phyloP scores from a whole-genome alignment of 2,329 filamentous ascomycete genomes.

The Hymenoscyphus fraxineus region DNA sequence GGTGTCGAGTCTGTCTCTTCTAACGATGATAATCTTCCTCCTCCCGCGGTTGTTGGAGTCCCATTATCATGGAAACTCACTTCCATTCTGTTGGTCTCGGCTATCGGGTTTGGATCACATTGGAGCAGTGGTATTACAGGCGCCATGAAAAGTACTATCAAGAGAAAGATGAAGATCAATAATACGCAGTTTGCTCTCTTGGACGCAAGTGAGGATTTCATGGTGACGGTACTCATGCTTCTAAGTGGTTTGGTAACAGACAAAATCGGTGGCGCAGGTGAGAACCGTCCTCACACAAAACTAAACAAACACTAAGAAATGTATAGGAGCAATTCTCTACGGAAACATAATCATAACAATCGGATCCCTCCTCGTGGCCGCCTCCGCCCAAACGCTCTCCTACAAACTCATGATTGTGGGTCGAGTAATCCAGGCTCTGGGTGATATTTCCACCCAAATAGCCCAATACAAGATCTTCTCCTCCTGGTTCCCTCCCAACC shows the following conservation, averaged over 20 bases:
- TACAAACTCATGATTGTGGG: slow-evolving; percentile 60
- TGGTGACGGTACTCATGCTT: slow-evolving; percentile 54
- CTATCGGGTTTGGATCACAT: slow-evolving; percentile 56
- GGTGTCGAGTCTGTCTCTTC: not conserved
- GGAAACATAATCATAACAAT: slow-evolving; percentile 58
- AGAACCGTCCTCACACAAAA: slow-evolving; percentile 15
- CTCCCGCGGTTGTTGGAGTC: slow-evolving; percentile 10
- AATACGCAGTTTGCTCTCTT: slow-evolving; percentile 58
- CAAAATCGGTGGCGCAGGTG: slow-evolving; percentile 53
- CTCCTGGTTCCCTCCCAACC: slow-evolving; percentile 59
- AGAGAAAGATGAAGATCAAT: slow-evolving; percentile 56
- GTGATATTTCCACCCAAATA: slow-evolving; percentile 61
- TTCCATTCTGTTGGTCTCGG: slow-evolving; percentile 48
- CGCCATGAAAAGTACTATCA: slow-evolving; percentile 58
- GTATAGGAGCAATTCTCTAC: slow-evolving; percentile 48
- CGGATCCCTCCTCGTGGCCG: slow-evolving; percentile 56
- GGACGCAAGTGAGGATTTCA: slow-evolving; percentile 59
- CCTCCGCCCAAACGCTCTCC: slow-evolving; percentile 51
- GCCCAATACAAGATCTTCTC: slow-evolving; percentile 64
- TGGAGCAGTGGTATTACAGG: slow-evolving; percentile 59
- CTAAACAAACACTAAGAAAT: not conserved
- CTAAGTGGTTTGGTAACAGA: slow-evolving; percentile 54
- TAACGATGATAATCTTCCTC: not conserved
- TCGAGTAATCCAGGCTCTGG: slow-evolving; percentile 51
- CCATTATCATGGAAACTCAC: slow-evolving; percentile 35